These are phyloP conservation scores for Cornus controversa DNA, from an alignment of 148 eudicot genomes.

Conservation along the genomic window DNA sequence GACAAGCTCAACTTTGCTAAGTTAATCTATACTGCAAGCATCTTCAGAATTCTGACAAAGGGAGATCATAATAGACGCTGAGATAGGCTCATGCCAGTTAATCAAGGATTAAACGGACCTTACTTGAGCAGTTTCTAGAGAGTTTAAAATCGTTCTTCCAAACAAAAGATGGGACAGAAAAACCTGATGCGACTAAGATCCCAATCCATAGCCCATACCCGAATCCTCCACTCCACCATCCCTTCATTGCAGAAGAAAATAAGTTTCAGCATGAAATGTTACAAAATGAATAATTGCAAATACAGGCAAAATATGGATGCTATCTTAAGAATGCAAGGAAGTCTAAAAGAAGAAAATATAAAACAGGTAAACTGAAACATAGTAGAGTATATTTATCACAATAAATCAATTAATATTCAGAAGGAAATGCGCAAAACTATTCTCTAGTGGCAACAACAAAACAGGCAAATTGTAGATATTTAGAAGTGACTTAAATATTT, in stretches of 20 bases:
- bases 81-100: background rate
- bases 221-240: constrained; percentile 97
- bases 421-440: background rate
- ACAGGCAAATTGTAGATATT: background rate
- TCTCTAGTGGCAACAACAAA: background rate
- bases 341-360: background rate
- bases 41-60: constrained; percentile 3
- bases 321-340: background rate
- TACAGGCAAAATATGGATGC: background rate
- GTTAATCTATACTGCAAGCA: background rate
- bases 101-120: constrained; percentile 44
- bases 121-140: constrained; percentile 55
- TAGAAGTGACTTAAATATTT: too few species aligned
- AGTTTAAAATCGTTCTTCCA: constrained; percentile 87
- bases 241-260: constrained; percentile 52
- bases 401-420: background rate
- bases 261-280: constrained; percentile 12
- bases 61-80: background rate
- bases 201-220: constrained; percentile 94
- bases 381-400: too few species aligned
- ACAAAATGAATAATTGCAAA: background rate
- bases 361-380: constrained; percentile 5
- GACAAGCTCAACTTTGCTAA: background rate
- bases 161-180: constrained; percentile 62
- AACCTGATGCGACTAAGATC: constrained; percentile 80